Evolutionary conservation across 768 basidiomycete species (phyloP).

Genomic region (Udeniomyces megalosporus): DNA sequence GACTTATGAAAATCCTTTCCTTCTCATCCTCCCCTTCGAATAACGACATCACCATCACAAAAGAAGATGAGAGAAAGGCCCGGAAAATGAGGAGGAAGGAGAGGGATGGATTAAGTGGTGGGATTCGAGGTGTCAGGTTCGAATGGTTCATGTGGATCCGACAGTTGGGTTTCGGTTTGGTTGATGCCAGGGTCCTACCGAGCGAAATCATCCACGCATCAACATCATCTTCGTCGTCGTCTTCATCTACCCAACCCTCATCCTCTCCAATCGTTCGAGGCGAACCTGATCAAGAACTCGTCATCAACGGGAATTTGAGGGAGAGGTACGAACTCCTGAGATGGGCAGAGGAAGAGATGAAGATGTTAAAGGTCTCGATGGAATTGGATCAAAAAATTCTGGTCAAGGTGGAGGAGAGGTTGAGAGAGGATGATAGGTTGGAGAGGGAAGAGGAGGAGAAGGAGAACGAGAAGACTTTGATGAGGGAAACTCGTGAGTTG

Average conservation of each 20-base stretch:
- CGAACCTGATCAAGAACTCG: too few relatives aligned
- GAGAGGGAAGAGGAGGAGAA: not conserved
- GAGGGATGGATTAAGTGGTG: not conserved
- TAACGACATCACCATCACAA: too few relatives aligned
- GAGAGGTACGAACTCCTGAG: not conserved
- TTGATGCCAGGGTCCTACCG: too few relatives aligned
- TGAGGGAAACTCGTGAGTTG: too few relatives aligned
- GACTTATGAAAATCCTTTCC: not conserved
- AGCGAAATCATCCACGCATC: too few relatives aligned
- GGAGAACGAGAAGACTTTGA: too few relatives aligned
- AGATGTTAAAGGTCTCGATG: not conserved
- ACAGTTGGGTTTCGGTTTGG: too few relatives aligned
- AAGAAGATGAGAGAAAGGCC: too few relatives aligned
- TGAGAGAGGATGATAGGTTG: not conserved
- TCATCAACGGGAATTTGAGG: not conserved
- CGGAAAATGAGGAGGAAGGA: not conserved
- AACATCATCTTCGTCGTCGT: not conserved
- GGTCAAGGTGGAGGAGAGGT: not conserved
- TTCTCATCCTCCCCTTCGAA: not conserved
- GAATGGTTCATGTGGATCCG: constrained; percentile 3
- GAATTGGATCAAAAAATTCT: not conserved
- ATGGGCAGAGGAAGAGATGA: constrained; percentile 12
- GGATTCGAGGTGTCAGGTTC: not conserved
- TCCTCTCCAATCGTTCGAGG: too few relatives aligned
- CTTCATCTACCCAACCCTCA: too few relatives aligned